Evolutionary conservation across 2,329 filamentous ascomycete species (phyloP), one percentile per base, ranked within the genome.

Genomic region (Pezicula neosporulosa): DNA sequence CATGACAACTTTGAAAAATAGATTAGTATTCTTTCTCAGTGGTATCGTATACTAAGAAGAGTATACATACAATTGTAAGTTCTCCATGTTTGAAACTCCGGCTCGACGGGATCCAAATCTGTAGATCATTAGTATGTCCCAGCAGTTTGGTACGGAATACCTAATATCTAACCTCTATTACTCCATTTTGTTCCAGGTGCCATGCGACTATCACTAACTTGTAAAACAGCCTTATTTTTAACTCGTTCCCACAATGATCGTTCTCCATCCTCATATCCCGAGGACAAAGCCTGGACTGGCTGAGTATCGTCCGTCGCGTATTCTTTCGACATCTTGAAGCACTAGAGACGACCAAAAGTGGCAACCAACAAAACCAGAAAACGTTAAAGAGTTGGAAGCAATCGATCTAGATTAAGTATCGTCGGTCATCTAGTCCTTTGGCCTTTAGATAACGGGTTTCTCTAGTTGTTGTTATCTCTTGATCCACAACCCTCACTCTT

Each of bases 1-100:
- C 12, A 44, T 55, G 10, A 55, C 44, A 38, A 55, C 49, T 49
- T 16, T 41, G 44, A 44, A 41, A 16, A 39, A 4, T 4, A 24
- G 16, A 6, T 19, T 33, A 16, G 9, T 30, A 9, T 4, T 13
- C n/a, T n/a, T n/a, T n/a, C n/a, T n/a, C n/a, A n/a, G n/a, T n/a
- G n/a, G n/a, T n/a, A n/a, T n/a, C n/a, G n/a, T n/a, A n/a, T n/a
- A n/a, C n/a, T n/a, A n/a, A 42, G 16, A 42, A 24, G 18, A 33
- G 9, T 7, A 12, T 33, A 28, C 42, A 6, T 10, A 44, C 42
- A 44, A 16, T 44, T 33, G n/a, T 44, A 33, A 12, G 42, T 44
- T 27, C 42, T 27, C 42, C 42, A 44, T 27, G 42, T 44, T 30
- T 28, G 42, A 28, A 44, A 44, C n/a, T 44, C 42, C 28, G 42